Conservation (phyloP, 2,329 filamentous ascomycete species). For the Aureobasidium sp. region DNA sequence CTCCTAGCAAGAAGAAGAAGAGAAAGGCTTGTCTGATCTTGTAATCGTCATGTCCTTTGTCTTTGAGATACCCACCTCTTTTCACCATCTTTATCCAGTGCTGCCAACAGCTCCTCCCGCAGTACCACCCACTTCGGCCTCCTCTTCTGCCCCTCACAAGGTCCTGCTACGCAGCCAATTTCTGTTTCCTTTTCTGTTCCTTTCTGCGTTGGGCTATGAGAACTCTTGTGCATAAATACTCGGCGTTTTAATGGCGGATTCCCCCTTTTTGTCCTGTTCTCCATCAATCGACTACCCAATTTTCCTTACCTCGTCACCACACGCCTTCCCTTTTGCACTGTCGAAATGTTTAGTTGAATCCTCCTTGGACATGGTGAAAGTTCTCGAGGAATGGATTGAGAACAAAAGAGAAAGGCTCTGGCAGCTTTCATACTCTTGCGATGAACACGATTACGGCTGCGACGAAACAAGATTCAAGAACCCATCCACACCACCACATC, state of each 20-base stretch:
- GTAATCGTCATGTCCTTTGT: constrained; percentile 31
- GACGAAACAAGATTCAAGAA: neutral
- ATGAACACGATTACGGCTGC: constrained; percentile 1
- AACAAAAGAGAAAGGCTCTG: constrained; percentile 1
- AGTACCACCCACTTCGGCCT: neutral
- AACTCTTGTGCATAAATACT: constrained; percentile 6
- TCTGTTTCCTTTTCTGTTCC: neutral
- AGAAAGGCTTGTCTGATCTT: constrained; percentile 77
- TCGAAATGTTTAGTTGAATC: neutral
- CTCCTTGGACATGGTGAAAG: neutral
- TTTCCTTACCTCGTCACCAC: constrained; percentile 62
- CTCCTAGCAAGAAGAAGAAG: constrained; percentile 59
- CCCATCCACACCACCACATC: neutral
- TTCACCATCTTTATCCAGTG: neutral
- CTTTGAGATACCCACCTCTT: neutral
- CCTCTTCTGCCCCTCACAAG: neutral
- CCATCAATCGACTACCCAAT: constrained; percentile 32
- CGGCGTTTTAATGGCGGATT: constrained; percentile 8
- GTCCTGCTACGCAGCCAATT: neutral
- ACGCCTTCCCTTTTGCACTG: neutral
- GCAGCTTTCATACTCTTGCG: neutral
- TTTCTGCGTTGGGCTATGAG: neutral
- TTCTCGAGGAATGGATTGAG: neutral
- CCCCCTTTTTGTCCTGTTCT: neutral
- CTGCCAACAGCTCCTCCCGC: neutral